Conservation (phyloP, 2,329 filamentous ascomycete species). For the Graphilbum fragrans region DNA sequence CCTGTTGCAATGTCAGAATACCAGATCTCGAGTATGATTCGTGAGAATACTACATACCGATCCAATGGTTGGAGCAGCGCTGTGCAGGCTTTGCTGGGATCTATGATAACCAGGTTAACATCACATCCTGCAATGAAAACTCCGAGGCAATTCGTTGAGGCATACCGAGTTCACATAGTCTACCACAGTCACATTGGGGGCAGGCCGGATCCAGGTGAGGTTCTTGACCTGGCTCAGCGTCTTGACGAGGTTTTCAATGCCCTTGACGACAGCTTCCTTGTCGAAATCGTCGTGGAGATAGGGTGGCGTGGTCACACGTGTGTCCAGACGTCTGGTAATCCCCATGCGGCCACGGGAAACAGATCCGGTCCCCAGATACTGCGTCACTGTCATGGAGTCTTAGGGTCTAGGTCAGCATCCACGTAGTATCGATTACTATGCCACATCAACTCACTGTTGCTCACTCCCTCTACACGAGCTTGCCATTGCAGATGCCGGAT, state of each 20-base stretch:
- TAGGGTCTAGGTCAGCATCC: not conserved
- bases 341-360: slow-evolving; percentile 50
- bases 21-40: too few relatives aligned
- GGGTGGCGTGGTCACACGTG: slow-evolving; percentile 45
- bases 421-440: not conserved
- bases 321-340: slow-evolving; percentile 44
- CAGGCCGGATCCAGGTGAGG: slow-evolving; percentile 45
- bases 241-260: slow-evolving; percentile 47
- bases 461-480: slow-evolving; percentile 17
- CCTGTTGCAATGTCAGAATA: slow-evolving; percentile 21
- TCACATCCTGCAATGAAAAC: too few relatives aligned
- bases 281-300: slow-evolving; percentile 49
- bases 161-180: slow-evolving; percentile 41
- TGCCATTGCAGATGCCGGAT: slow-evolving; percentile 55
- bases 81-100: not conserved
- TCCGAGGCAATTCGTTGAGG: too few relatives aligned
- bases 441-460: slow-evolving; percentile 7
- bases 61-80: slow-evolving; percentile 17
- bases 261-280: slow-evolving; percentile 48
- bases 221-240: slow-evolving; percentile 39
- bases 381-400: slow-evolving; percentile 36
- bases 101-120: not conserved
- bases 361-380: slow-evolving; percentile 53
- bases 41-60: too few relatives aligned
- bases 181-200: slow-evolving; percentile 36